Evolutionary conservation across 2,329 filamentous ascomycete species (phyloP).

Genomic region (Aspergillus melleus): DNA sequence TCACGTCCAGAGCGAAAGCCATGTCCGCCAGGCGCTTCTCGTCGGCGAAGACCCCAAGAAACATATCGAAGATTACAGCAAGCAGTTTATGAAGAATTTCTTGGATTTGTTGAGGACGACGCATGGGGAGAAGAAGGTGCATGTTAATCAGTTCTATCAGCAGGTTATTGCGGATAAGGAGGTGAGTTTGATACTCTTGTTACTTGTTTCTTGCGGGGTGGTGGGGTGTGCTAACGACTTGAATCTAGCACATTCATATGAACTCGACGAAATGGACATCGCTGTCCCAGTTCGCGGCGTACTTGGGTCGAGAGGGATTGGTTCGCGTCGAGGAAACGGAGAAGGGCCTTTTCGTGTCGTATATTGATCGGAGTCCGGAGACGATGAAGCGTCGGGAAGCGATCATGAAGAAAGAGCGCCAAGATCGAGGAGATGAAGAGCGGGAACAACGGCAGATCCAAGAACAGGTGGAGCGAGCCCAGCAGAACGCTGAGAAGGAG

Average conservation of each 20-base stretch:
- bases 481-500: conserved; percentile 56
- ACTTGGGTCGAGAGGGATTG: conserved; percentile 81
- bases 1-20: conserved; percentile 80
- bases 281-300: conserved; percentile 85
- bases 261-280: conserved; percentile 88
- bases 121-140: conserved; percentile 86
- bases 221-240: not conserved
- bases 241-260: conserved; percentile 75
- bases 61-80: conserved; percentile 77
- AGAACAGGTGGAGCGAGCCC: conserved; percentile 79
- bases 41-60: conserved; percentile 86
- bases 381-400: conserved; percentile 78
- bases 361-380: conserved; percentile 90
- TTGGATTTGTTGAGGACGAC: conserved; percentile 73
- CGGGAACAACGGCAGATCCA: conserved; percentile 78
- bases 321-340: conserved; percentile 87
- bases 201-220: not conserved
- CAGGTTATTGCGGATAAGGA: conserved; percentile 85
- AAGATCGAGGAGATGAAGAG: conserved; percentile 89
- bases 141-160: conserved; percentile 93
- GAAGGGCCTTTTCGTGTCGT: conserved; percentile 79
- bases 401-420: conserved; percentile 76
- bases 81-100: conserved; percentile 80
- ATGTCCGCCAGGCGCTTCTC: conserved; percentile 84
- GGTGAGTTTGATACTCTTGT: conserved; percentile 16